Conservation (phyloP, 805 yeast genomes). For the Myxozyma nipponensis region DNA sequence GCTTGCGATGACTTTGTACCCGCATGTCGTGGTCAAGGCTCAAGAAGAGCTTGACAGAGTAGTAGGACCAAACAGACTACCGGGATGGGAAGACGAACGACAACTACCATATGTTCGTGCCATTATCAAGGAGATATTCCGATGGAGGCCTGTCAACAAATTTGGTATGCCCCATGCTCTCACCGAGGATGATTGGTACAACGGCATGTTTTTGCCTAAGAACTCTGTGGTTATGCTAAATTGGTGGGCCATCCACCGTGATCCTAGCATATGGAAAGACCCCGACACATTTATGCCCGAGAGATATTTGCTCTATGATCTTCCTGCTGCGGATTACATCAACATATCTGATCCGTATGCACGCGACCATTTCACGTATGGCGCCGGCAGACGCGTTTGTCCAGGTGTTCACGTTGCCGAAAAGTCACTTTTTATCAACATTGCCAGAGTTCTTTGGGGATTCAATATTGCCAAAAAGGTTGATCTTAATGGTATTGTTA, state of each 20-base stretch:
- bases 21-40: not conserved
- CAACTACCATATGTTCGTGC: slow-evolving; percentile 2
- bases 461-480: too few species aligned
- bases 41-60: slow-evolving; percentile 3
- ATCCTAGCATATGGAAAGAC: not conserved
- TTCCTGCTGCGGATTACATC: not conserved
- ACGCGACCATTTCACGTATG: slow-evolving; percentile 9
- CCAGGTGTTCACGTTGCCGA: slow-evolving; percentile 11
- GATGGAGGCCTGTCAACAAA: slow-evolving; percentile 2
- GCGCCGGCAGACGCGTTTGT: slow-evolving; percentile 15
- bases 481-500: too few species aligned
- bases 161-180: slow-evolving; percentile 1
- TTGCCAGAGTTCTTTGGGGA: slow-evolving; percentile 7
- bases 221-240: not conserved
- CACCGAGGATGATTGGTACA: slow-evolving; percentile 1
- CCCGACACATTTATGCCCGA: not conserved
- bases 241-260: slow-evolving; percentile 1
- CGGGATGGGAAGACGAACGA: not conserved
- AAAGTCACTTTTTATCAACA: slow-evolving; percentile 1
- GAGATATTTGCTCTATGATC: not conserved
- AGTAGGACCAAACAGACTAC: slow-evolving; percentile 1
- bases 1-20: not conserved
- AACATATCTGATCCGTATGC: not conserved
- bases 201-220: slow-evolving; percentile 1
- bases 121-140: not conserved